These are phyloP conservation scores for Kickxella alabastrina DNA, from an alignment of 192 early-diverging fungal genomes.

Conservation along the genomic window DNA sequence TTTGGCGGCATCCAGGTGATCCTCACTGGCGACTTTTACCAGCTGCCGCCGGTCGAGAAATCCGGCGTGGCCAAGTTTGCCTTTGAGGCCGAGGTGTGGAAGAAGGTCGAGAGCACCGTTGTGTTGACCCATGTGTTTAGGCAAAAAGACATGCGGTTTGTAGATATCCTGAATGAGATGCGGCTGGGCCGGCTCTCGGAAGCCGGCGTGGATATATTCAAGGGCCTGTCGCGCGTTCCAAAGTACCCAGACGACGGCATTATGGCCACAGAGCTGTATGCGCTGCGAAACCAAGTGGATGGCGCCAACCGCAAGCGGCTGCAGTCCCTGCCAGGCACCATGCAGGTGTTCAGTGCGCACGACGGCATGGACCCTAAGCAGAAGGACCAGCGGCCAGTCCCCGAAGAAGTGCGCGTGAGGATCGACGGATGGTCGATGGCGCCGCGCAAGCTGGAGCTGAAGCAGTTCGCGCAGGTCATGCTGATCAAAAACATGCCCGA, in stretches of 20 bases:
- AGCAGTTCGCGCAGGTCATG: conserved; percentile 82
- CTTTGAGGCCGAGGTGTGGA: conserved; percentile 65
- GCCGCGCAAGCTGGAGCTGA: conserved; percentile 62
- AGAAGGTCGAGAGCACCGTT: conserved; percentile 51
- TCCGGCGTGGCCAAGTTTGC: conserved; percentile 52
- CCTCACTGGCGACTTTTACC: conserved; percentile 78
- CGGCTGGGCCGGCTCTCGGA: conserved; percentile 66
- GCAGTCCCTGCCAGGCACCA: conserved; percentile 51
- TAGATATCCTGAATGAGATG: conserved; percentile 83
- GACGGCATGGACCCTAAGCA: conserved; percentile 43
- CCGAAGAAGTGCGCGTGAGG: conserved; percentile 22
- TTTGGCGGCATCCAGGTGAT: conserved; percentile 80
- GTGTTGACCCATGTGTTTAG: conserved; percentile 78
- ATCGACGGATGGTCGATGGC: conserved; percentile 38
- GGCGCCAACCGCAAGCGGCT: conserved; percentile 61
- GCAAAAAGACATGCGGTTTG: conserved; percentile 76
- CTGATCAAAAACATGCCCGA: conserved; percentile 72
- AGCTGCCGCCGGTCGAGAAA: conserved; percentile 69
- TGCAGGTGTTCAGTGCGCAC: conserved; percentile 42
- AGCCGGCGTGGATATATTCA: conserved; percentile 53
- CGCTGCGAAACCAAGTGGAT: conserved; percentile 75
- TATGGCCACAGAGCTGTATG: conserved; percentile 68
- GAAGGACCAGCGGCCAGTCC: neutral
- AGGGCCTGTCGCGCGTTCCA: conserved; percentile 50
- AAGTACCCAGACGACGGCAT: conserved; percentile 58